Evolutionary conservation across 78 protist species (phyloP), one percentile per base, ranked within the genome.

Genomic region (Dictyostelium intermedium): DNA sequence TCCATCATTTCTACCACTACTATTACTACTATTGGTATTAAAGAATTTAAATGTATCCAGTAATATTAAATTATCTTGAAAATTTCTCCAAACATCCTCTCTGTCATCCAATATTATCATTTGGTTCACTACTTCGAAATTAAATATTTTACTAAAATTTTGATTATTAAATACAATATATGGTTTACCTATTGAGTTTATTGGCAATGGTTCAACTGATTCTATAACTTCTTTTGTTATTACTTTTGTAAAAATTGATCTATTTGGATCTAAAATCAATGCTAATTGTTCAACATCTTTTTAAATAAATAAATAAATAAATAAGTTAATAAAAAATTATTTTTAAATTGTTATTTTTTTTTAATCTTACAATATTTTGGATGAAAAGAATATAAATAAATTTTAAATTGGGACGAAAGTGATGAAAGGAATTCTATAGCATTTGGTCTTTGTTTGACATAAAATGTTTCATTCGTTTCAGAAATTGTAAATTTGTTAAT

Each of bases 1-100:
- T 56, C 66, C 66, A 20, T 56, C 0, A 56, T 56, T 56, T 56
- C 66, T 56, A 56, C 66, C 66, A 11, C 74, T 66, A 3, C 35
- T 27, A 66, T 25, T 66, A 66, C 74, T 66, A 66, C 74, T 66
- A 66, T 30, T 30, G 16, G 35, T 30, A 66, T 30, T 66, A 69
- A 89, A 89, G 23, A 80, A 81, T 70, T 45, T 63, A 50, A 89
- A 89, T 18, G 73, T 78, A 16, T 89, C 94, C 3, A 80, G 25
- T 23, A 80, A n/a, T 4, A 89, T 70, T 11, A 89, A 47, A 70
- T 89, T 89, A 32, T 89, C 94, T 80, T 72, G 76, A 80, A 70
- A 89, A 43, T 89, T 83, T 80, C 94, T 89, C 94, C 94, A 56
- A 56, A 89, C 37, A 89, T 89, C 94, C n/a, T 89, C 94, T 39